Evolutionary conservation across 2,329 filamentous ascomycete genomes (phyloP).

Genomic region (Aspergillus sp.): DNA sequence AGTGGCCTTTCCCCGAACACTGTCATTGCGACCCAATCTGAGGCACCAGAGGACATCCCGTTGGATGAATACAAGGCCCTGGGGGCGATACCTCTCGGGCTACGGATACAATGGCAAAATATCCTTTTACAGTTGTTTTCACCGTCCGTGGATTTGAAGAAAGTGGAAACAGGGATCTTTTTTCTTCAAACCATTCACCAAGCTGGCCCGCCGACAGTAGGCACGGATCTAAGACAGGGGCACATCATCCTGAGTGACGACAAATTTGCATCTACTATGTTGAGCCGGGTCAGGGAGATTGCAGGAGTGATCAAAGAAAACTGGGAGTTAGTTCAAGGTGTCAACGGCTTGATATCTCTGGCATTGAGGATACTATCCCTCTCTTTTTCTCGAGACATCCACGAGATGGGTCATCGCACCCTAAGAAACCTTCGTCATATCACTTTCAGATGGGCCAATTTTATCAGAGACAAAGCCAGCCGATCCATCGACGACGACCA

Average conservation of each 20-base stretch:
- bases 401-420: slow-evolving; percentile 16
- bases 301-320: slow-evolving; percentile 37
- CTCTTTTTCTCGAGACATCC: slow-evolving; percentile 13
- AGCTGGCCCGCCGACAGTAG: slow-evolving; percentile 28
- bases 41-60: slow-evolving; percentile 41
- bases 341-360: slow-evolving; percentile 35
- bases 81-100: slow-evolving; percentile 40
- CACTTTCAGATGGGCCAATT: slow-evolving; percentile 32
- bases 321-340: slow-evolving; percentile 40
- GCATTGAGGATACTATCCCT: slow-evolving; percentile 38
- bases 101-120: slow-evolving; percentile 47
- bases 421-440: slow-evolving; percentile 26
- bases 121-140: slow-evolving; percentile 43
- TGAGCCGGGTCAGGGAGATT: slow-evolving; percentile 23
- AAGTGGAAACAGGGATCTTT: slow-evolving; percentile 39
- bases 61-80: slow-evolving; percentile 48
- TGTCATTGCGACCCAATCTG: slow-evolving; percentile 41
- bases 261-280: slow-evolving; percentile 18
- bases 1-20: slow-evolving; percentile 37
- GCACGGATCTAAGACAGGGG: slow-evolving; percentile 7
- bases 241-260: slow-evolving; percentile 17
- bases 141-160: slow-evolving; percentile 43
- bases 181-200: slow-evolving; percentile 44
- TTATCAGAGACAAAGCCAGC: slow-evolving; percentile 21
- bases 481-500: slow-evolving; percentile 15